phyloP scores from a whole-genome alignment of 306 rosid genomes.

The Prosopis cineraria region DNA sequence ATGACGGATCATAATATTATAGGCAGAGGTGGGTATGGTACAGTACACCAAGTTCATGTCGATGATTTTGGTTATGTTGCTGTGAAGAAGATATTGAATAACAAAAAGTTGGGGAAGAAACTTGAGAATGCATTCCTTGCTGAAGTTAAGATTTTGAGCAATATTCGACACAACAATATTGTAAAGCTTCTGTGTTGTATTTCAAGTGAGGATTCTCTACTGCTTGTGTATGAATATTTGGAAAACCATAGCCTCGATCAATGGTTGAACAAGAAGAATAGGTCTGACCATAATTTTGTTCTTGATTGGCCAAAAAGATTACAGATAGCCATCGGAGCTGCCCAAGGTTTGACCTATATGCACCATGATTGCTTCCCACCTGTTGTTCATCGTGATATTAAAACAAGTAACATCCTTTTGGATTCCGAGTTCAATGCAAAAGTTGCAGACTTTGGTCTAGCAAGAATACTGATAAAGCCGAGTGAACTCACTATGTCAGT shows the following conservation, averaged over 20 bases:
- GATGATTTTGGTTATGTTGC: slow-evolving; percentile 57
- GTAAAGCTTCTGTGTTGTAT: slow-evolving; percentile 75
- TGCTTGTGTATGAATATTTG: slow-evolving; percentile 77
- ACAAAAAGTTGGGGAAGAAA: slow-evolving; percentile 49
- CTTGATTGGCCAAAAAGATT: slow-evolving; percentile 77
- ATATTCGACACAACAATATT: slow-evolving; percentile 76
- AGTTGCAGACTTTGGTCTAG: slow-evolving; percentile 90
- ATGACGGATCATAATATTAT: slow-evolving; percentile 50
- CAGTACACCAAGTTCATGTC: slow-evolving; percentile 59
- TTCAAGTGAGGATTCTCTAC: slow-evolving; percentile 57
- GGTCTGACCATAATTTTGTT: slow-evolving; percentile 26
- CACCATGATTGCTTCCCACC: slow-evolving; percentile 76
- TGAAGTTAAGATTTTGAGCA: slow-evolving; percentile 73
- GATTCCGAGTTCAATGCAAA: slow-evolving; percentile 76
- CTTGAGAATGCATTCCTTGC: slow-evolving; percentile 70
- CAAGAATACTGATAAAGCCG: slow-evolving; percentile 66
- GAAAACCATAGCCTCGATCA: slow-evolving; percentile 71
- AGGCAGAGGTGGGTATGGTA: slow-evolving; percentile 85
- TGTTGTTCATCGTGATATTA: slow-evolving; percentile 75
- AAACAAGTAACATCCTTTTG: slow-evolving; percentile 78
- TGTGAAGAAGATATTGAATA: slow-evolving; percentile 64
- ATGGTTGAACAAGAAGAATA: slow-evolving; percentile 57
- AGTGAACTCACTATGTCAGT: slow-evolving; percentile 77
- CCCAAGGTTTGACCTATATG: slow-evolving; percentile 86
- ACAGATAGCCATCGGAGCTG: slow-evolving; percentile 70